These are phyloP conservation scores for Phialophora macrospora DNA, from an alignment of 2,329 filamentous ascomycete species.

Conservation along the genomic window DNA sequence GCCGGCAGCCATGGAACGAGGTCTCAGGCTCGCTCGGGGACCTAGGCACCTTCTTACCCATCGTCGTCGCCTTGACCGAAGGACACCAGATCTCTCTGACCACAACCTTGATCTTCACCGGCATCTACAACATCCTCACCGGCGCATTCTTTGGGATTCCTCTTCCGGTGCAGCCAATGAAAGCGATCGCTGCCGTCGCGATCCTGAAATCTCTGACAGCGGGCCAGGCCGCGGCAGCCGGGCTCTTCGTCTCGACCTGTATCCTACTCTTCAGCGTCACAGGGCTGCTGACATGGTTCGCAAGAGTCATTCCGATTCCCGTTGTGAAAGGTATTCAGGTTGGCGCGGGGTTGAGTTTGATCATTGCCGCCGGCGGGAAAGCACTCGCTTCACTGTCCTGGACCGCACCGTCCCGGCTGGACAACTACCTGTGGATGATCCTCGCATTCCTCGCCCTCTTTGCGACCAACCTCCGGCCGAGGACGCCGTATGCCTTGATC, in stretches of 20 bases:
- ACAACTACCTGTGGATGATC: constrained; percentile 80
- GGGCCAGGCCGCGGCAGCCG: constrained; percentile 78
- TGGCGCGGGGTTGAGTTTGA: constrained; percentile 82
- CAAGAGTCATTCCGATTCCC: constrained; percentile 76
- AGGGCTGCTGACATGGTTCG: constrained; percentile 75
- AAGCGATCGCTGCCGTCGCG: constrained; percentile 89
- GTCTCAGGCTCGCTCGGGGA: constrained; percentile 89
- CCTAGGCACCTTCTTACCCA: constrained; percentile 83
- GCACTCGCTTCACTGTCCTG: constrained; percentile 73
- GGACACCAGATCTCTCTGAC: constrained; percentile 80
- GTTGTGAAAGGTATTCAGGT: constrained; percentile 95
- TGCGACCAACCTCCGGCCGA: constrained; percentile 65
- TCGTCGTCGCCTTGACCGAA: constrained; percentile 82
- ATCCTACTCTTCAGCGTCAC: constrained; percentile 79
- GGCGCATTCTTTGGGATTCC: constrained; percentile 85
- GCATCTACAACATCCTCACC: constrained; percentile 82
- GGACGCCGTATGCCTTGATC: constrained; percentile 77
- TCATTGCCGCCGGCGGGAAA: constrained; percentile 73
- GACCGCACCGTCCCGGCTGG: constrained; percentile 67
- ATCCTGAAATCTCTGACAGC: constrained; percentile 70
- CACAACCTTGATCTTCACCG: constrained; percentile 83
- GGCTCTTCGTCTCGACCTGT: constrained; percentile 74
- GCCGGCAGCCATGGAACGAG: constrained; percentile 67
- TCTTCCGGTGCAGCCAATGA: constrained; percentile 86
- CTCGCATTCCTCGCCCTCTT: constrained; percentile 74